phyloP scores from a whole-genome alignment of 345 rosid species.

The Eucalyptus sp. region DNA sequence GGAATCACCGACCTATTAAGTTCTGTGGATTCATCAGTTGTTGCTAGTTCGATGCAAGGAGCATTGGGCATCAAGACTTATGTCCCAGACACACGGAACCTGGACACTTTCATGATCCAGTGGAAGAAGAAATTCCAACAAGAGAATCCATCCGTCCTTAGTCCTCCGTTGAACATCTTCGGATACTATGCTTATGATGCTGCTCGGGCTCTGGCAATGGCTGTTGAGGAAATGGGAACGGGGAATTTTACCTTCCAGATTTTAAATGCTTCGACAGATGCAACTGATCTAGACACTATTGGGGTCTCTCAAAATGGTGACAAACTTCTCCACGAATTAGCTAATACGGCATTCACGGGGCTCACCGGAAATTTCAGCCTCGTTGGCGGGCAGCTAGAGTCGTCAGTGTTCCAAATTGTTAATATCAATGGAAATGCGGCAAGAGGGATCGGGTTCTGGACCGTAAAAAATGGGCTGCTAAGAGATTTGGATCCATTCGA shows the following conservation, averaged over 20 bases:
- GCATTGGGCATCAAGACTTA: neutral
- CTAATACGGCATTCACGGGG: neutral
- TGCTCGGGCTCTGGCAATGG: neutral
- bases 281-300: neutral
- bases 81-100: neutral
- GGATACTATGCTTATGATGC: neutral
- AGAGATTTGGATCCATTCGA: neutral
- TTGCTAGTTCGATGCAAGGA: neutral
- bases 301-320: neutral
- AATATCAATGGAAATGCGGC: neutral
- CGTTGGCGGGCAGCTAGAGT: neutral
- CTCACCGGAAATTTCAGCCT: neutral
- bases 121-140: neutral
- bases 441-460: neutral
- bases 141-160: neutral
- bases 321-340: neutral
- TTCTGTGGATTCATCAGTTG: neutral
- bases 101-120: neutral
- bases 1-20: neutral
- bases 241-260: neutral
- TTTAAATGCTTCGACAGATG: neutral
- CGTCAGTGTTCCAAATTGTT: neutral
- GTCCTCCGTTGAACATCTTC: neutral
- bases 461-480: neutral
- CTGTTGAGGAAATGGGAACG: neutral